These are phyloP conservation scores for Penicillium thymicola DNA, from an alignment of 2,329 filamentous ascomycete species.

Conservation along the genomic window DNA sequence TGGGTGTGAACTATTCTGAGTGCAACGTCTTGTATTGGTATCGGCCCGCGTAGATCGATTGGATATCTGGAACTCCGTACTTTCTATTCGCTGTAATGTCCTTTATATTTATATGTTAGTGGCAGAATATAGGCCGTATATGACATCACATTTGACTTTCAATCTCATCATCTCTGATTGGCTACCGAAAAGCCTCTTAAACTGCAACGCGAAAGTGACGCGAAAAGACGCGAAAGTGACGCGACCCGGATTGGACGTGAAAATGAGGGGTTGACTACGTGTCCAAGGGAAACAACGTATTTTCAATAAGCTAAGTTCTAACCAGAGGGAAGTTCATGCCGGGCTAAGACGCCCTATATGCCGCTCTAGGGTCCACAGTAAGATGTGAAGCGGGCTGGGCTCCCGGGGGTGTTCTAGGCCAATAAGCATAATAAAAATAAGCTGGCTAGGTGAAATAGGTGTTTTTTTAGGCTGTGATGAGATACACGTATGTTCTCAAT, in stretches of 20 bases:
- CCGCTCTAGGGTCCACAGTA: neutral
- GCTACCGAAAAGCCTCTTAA: neutral
- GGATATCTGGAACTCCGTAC: neutral
- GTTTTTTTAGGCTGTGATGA: neutral
- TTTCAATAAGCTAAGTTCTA: neutral
- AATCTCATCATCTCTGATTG: neutral
- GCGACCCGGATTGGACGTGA: neutral
- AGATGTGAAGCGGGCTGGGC: neutral
- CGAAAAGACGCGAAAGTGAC: constrained; percentile 2
- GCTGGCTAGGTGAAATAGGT: neutral
- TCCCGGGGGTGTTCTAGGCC: neutral
- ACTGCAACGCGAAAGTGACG: constrained; percentile 13
- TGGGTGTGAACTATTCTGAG: neutral
- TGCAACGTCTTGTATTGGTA: neutral
- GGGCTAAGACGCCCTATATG: too few species aligned
- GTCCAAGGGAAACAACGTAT: neutral
- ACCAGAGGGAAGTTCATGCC: neutral
- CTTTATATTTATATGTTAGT: neutral
- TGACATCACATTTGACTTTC: neutral
- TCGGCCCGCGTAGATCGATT: neutral
- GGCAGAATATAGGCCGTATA: neutral
- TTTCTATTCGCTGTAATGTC: neutral
- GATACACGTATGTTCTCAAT: neutral
- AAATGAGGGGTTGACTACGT: constrained; percentile 1
- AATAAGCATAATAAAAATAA: neutral